A percentile compares a stretch with the other conserved stretches of the same genome.
These are phyloP conservation scores for Fusarium equiseti DNA, from an alignment of 2,329 filamentous ascomycete genomes.

Conservation along the genomic window DNA sequence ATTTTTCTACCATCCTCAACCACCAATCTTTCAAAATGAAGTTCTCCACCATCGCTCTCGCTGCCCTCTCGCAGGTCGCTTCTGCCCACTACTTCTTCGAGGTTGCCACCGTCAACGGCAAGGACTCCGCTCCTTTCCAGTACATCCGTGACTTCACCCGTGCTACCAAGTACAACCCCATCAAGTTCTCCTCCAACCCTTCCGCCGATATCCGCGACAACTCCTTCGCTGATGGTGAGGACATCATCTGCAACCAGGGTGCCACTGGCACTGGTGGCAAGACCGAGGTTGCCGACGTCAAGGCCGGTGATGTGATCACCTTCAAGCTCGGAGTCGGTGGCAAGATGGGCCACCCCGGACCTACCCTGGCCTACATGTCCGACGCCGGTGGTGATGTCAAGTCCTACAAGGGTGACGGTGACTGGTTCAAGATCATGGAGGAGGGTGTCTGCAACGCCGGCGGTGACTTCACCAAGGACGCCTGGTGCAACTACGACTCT, in stretches of 20 bases:
- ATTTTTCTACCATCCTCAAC: constrained; percentile 21
- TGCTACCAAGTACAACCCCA: constrained; percentile 30
- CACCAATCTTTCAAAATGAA: constrained; percentile 26
- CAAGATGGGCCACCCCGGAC: constrained; percentile 22
- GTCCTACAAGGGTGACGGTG: constrained; percentile 21
- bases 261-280: neutral
- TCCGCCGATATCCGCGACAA: constrained; percentile 24
- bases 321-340: constrained; percentile 25
- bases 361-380: constrained; percentile 31
- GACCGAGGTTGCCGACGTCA: constrained; percentile 18
- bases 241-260: constrained; percentile 31
- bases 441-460: constrained; percentile 28
- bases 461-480: constrained; percentile 30
- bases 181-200: constrained; percentile 34
- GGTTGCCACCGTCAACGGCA: constrained; percentile 13
- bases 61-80: constrained; percentile 27
- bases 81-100: constrained; percentile 32
- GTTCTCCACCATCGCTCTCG: constrained; percentile 22
- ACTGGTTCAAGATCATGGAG: constrained; percentile 32
- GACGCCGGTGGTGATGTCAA: constrained; percentile 14
- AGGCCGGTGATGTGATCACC: constrained; percentile 28
- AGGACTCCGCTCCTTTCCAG: constrained; percentile 21
- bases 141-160: constrained; percentile 32
- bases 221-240: constrained; percentile 25
- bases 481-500: constrained; percentile 30